These are phyloP conservation scores for Didymellaceae sp. DNA, from an alignment of 2,329 filamentous ascomycete species.

Conservation along the genomic window DNA sequence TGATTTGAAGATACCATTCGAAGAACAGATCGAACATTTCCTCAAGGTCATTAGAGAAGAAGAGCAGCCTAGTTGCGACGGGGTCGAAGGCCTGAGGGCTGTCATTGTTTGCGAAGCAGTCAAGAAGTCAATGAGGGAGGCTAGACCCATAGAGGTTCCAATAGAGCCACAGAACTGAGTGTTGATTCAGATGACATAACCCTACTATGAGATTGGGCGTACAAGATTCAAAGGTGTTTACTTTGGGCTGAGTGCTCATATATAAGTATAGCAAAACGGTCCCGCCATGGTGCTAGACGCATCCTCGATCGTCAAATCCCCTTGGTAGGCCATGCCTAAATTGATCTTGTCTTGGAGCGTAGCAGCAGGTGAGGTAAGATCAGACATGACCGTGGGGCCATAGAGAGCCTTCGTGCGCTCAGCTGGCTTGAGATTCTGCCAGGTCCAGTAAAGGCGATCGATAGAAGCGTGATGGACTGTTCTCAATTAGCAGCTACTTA, in stretches of 20 bases:
- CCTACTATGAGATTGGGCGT: too few species aligned
- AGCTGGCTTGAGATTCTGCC: conserved; percentile 54
- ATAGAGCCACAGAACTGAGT: too few species aligned
- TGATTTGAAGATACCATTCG: not conserved
- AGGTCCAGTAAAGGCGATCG: conserved; percentile 58
- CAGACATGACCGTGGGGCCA: conserved; percentile 51
- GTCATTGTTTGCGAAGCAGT: not conserved
- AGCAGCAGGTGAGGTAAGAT: conserved; percentile 52
- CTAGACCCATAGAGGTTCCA: not conserved
- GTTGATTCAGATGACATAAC: too few species aligned
- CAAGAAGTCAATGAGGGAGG: conserved; percentile 4
- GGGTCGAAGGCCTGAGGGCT: not conserved
- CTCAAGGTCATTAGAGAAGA: not conserved
- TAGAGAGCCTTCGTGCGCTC: conserved; percentile 49
- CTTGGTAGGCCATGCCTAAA: conserved; percentile 45
- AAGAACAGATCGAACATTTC: conserved; percentile 1
- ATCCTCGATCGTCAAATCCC: conserved; percentile 45
- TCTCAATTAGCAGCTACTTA: not conserved
- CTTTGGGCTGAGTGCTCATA: conserved; percentile 29
- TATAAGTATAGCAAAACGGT: conserved; percentile 56
- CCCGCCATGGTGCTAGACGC: conserved; percentile 53
- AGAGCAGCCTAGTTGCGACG: not conserved
- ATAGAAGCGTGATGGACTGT: conserved; percentile 52
- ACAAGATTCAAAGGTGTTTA: too few species aligned
- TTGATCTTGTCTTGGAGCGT: conserved; percentile 53